Evolutionary conservation across 2,329 filamentous ascomycete genomes (phyloP), one percentile per base, ranked within the genome.

Genomic region (Exophiala lecanii-corni): DNA sequence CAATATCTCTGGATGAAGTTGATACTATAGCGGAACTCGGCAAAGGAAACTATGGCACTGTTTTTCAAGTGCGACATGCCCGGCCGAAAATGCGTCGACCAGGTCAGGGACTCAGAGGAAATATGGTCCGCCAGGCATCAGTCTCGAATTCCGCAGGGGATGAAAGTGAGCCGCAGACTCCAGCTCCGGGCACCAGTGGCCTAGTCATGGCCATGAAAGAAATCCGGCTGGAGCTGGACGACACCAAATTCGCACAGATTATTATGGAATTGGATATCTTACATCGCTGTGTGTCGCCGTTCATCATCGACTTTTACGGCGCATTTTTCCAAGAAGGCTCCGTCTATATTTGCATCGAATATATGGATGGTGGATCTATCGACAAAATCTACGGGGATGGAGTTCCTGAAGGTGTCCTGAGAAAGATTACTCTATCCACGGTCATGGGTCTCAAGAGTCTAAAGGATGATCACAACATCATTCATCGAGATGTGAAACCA

Each of bases 161-260:
- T 16, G 51, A 56, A 12, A 43, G 46, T 15, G 49, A 55, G 6
- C 63, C 69, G 57, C n/a, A 56, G 54, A 13, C 51, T 57, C 12
- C 55, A 16, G 62, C 63, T 33, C 55, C 59, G n/a, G 43, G 49
- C 36, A 72, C 71, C 1, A 82, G 81, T 1, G 89, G 91, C 13
- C 78, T 86, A 37, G 74, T 95, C 47, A 97, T 98, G 92, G 92
- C 92, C 10, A 98, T 98, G 92, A 98, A 98, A 64, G 92, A 98
- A 66, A 94, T 98, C 57, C 81, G 92, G 15, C 73, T 98, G 7
- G 92, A 98, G 64, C 74, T 98, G 40, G 92, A 98, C 59, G 92
- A 98, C 63, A 84, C 88, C 51, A 98, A 98, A 65, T 95, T 98
- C 61, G 84, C 87, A 5, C 89, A 91, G 26, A 98, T 98, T 59